Evolutionary conservation across 441 rosid species (phyloP).

Genomic region (Populus hybrid): DNA sequence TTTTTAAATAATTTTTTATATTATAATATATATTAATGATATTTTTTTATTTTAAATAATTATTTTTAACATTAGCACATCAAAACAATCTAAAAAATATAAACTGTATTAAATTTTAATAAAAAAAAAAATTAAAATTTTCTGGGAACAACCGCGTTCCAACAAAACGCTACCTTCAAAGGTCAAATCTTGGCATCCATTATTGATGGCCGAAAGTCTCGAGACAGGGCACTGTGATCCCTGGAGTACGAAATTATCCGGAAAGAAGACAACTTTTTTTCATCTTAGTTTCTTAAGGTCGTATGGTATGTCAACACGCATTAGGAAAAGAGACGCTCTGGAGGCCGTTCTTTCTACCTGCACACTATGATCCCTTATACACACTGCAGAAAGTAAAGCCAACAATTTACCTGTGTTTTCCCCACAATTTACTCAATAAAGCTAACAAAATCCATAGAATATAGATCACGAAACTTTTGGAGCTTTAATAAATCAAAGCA

Average conservation of each 20-base stretch:
- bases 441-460: neutral
- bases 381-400: neutral
- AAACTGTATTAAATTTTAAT: too few species aligned
- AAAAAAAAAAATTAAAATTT: too few species aligned
- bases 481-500: neutral
- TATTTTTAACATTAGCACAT: too few species aligned
- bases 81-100: too few species aligned
- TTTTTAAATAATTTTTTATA: too few species aligned
- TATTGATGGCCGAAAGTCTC: neutral
- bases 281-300: too few species aligned
- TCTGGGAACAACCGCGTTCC: too few species aligned
- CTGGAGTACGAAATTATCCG: neutral
- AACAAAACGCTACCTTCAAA: neutral
- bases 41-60: too few species aligned
- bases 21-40: too few species aligned
- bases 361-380: neutral
- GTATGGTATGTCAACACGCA: neutral
- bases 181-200: neutral
- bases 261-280: neutral
- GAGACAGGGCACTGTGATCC: neutral
- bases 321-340: neutral
- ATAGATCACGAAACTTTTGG: neutral
- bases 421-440: neutral
- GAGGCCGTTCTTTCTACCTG: slow-evolving; percentile 6
- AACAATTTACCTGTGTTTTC: neutral